Evolutionary conservation across 805 yeast species (phyloP).

Genomic region (Candida xiaguanensis): DNA sequence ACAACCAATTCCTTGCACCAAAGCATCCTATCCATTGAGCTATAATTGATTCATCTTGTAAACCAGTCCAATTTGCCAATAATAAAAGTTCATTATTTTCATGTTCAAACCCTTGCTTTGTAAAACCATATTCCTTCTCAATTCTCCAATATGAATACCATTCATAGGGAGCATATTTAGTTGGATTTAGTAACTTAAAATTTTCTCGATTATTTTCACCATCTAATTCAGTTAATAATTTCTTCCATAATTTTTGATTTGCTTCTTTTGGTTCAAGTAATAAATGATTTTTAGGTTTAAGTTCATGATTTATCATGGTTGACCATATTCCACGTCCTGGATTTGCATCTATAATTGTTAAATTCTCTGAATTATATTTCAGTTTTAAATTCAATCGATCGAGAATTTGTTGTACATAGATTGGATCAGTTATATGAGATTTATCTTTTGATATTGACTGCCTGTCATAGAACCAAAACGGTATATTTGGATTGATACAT

Average conservation of each 20-base stretch:
- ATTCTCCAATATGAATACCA: conserved; percentile 61
- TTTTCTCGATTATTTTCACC: conserved; percentile 24
- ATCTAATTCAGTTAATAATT: conserved; percentile 20
- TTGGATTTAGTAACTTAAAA: conserved; percentile 20
- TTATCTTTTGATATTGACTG: conserved; percentile 1
- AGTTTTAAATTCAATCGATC: conserved; percentile 43
- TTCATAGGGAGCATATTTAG: conserved; percentile 52
- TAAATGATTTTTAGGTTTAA: conserved; percentile 62
- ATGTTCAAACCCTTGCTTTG: conserved; percentile 23
- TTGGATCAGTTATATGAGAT: neutral
- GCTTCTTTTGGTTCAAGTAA: conserved; percentile 51
- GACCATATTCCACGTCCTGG: conserved; percentile 61
- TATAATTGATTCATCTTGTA: conserved; percentile 59
- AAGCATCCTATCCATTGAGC: conserved; percentile 75
- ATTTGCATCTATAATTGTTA: conserved; percentile 57
- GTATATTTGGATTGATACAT: conserved; percentile 1
- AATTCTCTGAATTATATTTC: conserved; percentile 29
- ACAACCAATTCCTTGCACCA: conserved; percentile 70
- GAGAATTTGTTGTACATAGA: conserved; percentile 26
- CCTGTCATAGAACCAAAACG: conserved; percentile 1
- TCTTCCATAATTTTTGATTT: conserved; percentile 24
- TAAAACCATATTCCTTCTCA: neutral
- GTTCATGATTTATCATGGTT: conserved; percentile 53
- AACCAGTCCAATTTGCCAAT: conserved; percentile 54
- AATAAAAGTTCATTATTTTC: conserved; percentile 54